Evolutionary conservation across 352 stramenopile genomes (phyloP), one percentile per base, ranked within the genome.

Genomic region (Globisporangium viniferum): DNA sequence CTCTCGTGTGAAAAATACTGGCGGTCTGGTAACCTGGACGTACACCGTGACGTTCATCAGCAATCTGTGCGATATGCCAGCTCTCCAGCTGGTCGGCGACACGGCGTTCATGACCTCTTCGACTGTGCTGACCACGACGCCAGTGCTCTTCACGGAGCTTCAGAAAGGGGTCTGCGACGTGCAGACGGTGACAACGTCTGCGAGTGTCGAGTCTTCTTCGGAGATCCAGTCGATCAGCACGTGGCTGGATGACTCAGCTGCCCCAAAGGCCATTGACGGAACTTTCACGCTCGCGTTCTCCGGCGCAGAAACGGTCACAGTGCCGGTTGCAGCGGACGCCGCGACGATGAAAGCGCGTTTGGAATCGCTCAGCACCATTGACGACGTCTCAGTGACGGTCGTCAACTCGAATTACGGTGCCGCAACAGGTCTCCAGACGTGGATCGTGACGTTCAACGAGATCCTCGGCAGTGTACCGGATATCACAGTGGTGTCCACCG

Each of bases 161-260:
- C 84, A 93, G 20, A 89, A 88, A 15, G 97, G 96, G 36, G 69
- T 92, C n/a, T 97, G 95, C 20, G 97, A 99, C 73, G 84, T 99
- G 6, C 97, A 99, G 80, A 98, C 92, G 0, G 85, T 99, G 41
- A 91, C 88, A 2, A 91, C 94, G 14, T 95, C 92, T 20, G 82
- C 89, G 7, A 97, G 97, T 58, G 81, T 93, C 5, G 86, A 94
- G 55, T 98, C 97, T 44, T 88, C 90, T 2, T 75, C 91, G 0
- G 92, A 98, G 63, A 81, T 98, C 6, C 90, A 98, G 71, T 89
- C 78, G 0, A 88, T 99, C 41, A 84, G 76, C 5, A 92, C 94
- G 53, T 90, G 79, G 81, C 65, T 91, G 9, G 85, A 89, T 55
- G 71, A 79, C 44, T 77, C 73, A 1, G 76, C 60, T 8, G 48